phyloP scores from a whole-genome alignment of 176 grass and related monocot species.

The Rhynchospora tenuis region DNA sequence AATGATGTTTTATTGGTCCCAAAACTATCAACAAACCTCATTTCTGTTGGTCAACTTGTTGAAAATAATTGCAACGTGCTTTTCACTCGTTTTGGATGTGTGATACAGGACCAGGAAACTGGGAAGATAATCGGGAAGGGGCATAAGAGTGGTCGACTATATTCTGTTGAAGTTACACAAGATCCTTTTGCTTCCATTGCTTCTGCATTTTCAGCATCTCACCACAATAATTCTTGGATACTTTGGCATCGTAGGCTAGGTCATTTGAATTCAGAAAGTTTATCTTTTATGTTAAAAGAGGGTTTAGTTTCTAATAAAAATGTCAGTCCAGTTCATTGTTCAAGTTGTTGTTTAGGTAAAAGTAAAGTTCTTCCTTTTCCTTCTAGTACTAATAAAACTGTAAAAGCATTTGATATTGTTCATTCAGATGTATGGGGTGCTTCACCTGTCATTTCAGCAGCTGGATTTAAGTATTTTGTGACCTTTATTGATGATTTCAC shows the following conservation, averaged over 20 bases:
- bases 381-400: neutral
- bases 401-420: neutral
- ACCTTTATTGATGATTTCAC: neutral
- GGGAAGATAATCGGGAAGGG: neutral
- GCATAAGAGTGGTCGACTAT: neutral
- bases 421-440: slow-evolving; percentile 2
- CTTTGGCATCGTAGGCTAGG: neutral
- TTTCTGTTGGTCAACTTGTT: neutral
- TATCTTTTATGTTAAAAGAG: neutral
- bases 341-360: neutral
- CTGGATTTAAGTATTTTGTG: neutral
- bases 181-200: neutral
- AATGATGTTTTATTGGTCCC: neutral
- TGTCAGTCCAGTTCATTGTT: neutral
- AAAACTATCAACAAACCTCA: neutral
- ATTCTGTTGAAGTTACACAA: neutral
- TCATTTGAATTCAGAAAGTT: neutral
- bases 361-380: neutral
- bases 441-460: neutral
- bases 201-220: neutral
- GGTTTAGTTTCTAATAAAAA: neutral
- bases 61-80: neutral
- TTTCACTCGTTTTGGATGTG: neutral
- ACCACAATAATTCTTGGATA: neutral
- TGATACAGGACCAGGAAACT: neutral